These are phyloP conservation scores for Penstemon davidsonii DNA, from an alignment of 257 asterid species.

Conservation along the genomic window DNA sequence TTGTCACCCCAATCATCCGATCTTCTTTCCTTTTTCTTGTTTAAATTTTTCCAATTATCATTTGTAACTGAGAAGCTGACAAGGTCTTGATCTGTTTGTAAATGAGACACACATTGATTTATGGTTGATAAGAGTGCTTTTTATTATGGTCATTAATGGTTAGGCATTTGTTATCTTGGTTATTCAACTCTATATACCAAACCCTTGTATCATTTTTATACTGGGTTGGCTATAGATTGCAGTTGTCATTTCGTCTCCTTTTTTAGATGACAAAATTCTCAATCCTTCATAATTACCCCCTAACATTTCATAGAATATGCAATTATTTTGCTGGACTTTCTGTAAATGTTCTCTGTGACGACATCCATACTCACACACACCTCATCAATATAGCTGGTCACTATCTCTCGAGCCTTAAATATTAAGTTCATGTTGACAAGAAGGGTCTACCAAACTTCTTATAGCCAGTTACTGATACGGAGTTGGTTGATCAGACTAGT, in stretches of 20 bases:
- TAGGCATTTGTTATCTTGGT: not conserved
- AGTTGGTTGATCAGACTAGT: not conserved
- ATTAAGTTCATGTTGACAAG: not conserved
- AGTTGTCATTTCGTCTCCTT: not conserved
- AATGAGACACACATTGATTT: not conserved
- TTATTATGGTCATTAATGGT: not conserved
- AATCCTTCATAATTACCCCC: not conserved
- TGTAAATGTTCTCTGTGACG: not conserved
- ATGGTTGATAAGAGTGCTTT: not conserved
- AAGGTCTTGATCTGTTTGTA: not conserved
- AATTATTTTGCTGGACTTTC: no score
- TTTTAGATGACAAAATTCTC: not conserved
- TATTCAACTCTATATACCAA: not conserved
- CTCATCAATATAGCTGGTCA: not conserved
- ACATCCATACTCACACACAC: not conserved
- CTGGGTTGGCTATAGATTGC: not conserved
- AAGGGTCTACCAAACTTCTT: not conserved
- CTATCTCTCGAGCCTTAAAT: not conserved
- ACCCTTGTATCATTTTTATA: not conserved
- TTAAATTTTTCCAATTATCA: not conserved
- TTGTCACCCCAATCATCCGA: not conserved
- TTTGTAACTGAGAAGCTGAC: slow-evolving; percentile 2
- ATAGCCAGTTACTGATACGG: not conserved
- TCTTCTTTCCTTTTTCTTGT: not conserved
- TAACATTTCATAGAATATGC: not conserved